A percentile compares a stretch with the other conserved stretches of the same genome.
Conservation (phyloP, 768 basidiomycete genomes). For the Mycena haematopus region DNA sequence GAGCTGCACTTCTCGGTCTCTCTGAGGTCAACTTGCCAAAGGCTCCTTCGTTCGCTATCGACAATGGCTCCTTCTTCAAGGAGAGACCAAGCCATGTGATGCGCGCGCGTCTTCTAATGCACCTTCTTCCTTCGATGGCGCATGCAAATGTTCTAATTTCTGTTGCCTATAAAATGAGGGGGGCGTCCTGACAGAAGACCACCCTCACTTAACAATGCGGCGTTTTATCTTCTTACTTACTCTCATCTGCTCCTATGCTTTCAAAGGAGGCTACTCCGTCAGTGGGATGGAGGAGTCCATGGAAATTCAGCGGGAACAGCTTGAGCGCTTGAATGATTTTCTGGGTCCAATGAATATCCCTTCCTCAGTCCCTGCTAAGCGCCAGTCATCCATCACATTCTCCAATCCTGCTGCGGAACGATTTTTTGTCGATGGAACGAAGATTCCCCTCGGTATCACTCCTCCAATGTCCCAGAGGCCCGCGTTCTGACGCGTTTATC, state of each 20-base stretch:
- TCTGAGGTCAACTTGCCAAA: background rate
- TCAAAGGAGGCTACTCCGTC: constrained; percentile 29
- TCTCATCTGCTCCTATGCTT: constrained; percentile 17
- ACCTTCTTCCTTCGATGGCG: constrained; percentile 12
- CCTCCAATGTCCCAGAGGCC: background rate
- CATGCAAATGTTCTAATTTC: constrained; percentile 20
- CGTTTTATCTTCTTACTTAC: constrained; percentile 18
- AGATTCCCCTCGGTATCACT: constrained; percentile 47
- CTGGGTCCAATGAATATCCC: constrained; percentile 37
- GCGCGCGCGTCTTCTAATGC: constrained; percentile 3
- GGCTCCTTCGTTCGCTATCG: constrained; percentile 7
- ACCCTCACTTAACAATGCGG: constrained; percentile 21
- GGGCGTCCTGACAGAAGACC: background rate
- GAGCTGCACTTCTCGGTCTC: background rate
- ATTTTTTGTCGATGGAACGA: constrained; percentile 55
- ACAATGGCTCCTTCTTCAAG: background rate
- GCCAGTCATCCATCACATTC: constrained; percentile 62
- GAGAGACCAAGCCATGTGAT: constrained; percentile 13
- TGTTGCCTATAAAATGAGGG: constrained; percentile 18
- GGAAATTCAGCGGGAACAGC: constrained; percentile 53
- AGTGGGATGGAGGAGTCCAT: constrained; percentile 48
- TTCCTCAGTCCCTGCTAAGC: constrained; percentile 33
- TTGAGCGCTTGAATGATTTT: constrained; percentile 47
- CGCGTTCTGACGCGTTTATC: background rate
- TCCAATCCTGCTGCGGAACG: constrained; percentile 62